phyloP scores from a whole-genome alignment of 1,284 basidiomycete species.

The Rugosomyces carneus region DNA sequence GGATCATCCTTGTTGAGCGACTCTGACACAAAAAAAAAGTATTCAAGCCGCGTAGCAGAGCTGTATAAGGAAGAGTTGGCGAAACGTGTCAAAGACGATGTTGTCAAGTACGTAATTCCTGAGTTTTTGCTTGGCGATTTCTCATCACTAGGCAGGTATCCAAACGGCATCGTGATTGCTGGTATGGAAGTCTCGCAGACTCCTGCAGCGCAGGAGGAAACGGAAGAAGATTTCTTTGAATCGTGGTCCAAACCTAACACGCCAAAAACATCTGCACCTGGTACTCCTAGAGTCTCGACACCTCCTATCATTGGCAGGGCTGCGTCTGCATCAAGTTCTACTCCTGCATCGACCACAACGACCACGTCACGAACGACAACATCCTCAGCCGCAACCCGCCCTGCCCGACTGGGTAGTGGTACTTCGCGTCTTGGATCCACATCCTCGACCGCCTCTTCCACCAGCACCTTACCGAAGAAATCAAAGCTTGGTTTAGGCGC shows the following conservation, averaged over 20 bases:
- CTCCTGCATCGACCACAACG: constrained; percentile 22
- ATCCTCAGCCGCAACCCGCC: constrained; percentile 42
- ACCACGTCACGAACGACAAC: constrained; percentile 57
- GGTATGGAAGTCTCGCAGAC: constrained; percentile 52
- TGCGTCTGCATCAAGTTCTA: constrained; percentile 33
- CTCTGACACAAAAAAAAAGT: constrained; percentile 85
- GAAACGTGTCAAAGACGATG: constrained; percentile 78
- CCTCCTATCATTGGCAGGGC: constrained; percentile 55
- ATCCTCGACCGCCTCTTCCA: constrained; percentile 29
- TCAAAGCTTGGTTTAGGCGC: constrained; percentile 82
- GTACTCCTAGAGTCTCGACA: constrained; percentile 41
- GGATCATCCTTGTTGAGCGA: constrained; percentile 67
- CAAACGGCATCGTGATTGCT: constrained; percentile 73
- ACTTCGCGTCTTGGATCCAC: constrained; percentile 53
- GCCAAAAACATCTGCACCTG: constrained; percentile 45
- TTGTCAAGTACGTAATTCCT: constrained; percentile 42
- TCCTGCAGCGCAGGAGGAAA: constrained; percentile 38
- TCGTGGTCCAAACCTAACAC: constrained; percentile 87
- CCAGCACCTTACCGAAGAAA: constrained; percentile 41
- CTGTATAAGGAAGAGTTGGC: constrained; percentile 93
- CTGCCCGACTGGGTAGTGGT: constrained; percentile 33
- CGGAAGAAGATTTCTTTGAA: constrained; percentile 90
- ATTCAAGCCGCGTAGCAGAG: constrained; percentile 77
- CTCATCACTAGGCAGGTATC: constrained; percentile 45
- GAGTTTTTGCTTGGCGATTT: neutral